Evolutionary conservation across 2,329 filamentous ascomycete genomes (phyloP), one percentile per base, ranked within the genome.

Genomic region (Stemphylium lycopersici): DNA sequence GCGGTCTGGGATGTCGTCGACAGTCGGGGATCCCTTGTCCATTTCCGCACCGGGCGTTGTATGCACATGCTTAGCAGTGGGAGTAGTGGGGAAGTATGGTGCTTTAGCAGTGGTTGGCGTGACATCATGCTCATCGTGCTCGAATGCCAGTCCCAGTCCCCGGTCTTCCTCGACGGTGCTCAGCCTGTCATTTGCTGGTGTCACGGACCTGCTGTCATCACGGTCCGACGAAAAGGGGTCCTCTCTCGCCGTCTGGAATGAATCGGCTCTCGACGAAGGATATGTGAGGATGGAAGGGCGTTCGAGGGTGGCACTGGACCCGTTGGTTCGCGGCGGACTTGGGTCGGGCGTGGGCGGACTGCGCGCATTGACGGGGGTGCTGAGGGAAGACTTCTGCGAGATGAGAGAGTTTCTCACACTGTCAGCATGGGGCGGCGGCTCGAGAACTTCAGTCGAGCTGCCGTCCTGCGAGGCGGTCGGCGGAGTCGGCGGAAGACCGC

Each of bases 191-290:
- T 55, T 56, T 38, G 62, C 39, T 2, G 73, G 72, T 2, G 69
- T 70, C n/a, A 50, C 58, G 3, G 66, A 63, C 32, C 67, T 63
- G 55, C 71, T 71, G 37, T 65, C 65, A 48, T 67, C 69, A 34
- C 58, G 48, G 33, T 76, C 72, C 0, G 74, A 73, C 20, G 71
- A 72, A 4, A 67, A 58, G 8, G 67, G 69, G 13, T 77, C 75
- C 60, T 80, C 79, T 51, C 71, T 69, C 10, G 79, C 79, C 1
- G 79, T 81, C 39, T 69, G 75, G 61, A 80, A 81, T 0, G 78
- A 80, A 22, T 80, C 79, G 29, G 78, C 77, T 26, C 72, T 57
- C 18, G 75, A 78, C 5, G 79, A 81, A 6, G 78, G 72, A 55
- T 74, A 73, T 24, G 68, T 57, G 31, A 69, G 62, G 5, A 69